Evolutionary conservation across 768 basidiomycete species (phyloP), one percentile per base, ranked within the genome.

Genomic region (Lentinula guzmanii): DNA sequence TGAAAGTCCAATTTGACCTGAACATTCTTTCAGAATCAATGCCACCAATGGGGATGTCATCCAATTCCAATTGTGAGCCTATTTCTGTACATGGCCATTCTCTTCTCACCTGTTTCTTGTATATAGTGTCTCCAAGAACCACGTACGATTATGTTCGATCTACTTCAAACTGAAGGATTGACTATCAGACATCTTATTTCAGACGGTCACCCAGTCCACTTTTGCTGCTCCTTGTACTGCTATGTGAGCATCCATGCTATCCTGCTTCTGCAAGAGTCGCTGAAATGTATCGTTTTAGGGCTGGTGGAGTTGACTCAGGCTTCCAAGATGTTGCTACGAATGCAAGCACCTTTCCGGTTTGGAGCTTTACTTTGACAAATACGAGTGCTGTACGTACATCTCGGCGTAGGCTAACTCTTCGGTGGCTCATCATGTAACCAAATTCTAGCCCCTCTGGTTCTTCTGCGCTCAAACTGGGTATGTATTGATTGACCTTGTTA

Each of bases 371-470:
- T 6, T 33, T 62, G 37, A 51, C 54, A 7, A 46, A 51, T 31
- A 33, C 34, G 8, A 33, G 54, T 16, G 39, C 50, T 52, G 28
- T 52, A 11, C 52, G 35, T 52, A 35, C 15, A 16, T 28, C 51
- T 15, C 7, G 2, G 62, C 71, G 65, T 68, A 67, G 42, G 61
- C 68, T 45, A 64, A 72, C 63, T 62, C 66, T 74, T 68, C 71
- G 66, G 28, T 39, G 37, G 54, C 74, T 60, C 69, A 65, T 55
- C 70, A 70, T 65, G 68, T 35, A 34, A 5, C 71, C 28, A 71
- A 72, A 9, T 3, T 15, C 33, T 18, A 52, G 7, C 81, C 82
- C n/a, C 71, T 83, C 52, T 85, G 82, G 82, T 83, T 82, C 75
- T 81, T 75, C 72, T 85, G 82, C 65, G 71, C 69, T 24, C 80